Evolutionary conservation across 345 rosid species (phyloP).

Genomic region (Erodium maritimum): DNA sequence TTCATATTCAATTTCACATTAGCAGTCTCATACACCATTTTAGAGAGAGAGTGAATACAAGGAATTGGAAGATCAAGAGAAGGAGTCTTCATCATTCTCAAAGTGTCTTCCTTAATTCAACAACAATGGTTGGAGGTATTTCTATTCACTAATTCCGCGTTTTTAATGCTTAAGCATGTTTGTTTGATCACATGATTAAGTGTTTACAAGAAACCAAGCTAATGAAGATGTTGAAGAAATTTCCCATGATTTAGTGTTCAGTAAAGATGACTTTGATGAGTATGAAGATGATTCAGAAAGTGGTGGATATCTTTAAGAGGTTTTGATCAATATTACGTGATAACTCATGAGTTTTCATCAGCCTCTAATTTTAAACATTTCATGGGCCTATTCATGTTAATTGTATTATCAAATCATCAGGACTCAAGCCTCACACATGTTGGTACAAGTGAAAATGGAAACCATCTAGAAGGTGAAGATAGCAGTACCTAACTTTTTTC

Average conservation of each 20-base stretch:
- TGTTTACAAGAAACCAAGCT: constrained; percentile 35
- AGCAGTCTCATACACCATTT: too few relatives aligned
- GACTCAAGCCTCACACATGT: constrained; percentile 15
- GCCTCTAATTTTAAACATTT: constrained; percentile 7
- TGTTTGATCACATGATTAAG: too few relatives aligned
- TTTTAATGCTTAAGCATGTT: too few relatives aligned
- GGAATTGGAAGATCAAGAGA: too few relatives aligned
- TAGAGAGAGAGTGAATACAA: too few relatives aligned
- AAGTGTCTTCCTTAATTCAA: too few relatives aligned
- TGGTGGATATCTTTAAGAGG: constrained; percentile 87
- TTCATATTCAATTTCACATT: too few relatives aligned
- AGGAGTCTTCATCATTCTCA: too few relatives aligned
- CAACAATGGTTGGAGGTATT: too few relatives aligned
- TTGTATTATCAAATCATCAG: constrained; percentile 23
- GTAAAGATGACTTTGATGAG: constrained; percentile 31
- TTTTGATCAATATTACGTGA: constrained; percentile 15
- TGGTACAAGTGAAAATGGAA: constrained; percentile 16
- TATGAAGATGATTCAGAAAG: constrained; percentile 55
- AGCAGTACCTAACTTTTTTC: not conserved
- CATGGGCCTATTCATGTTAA: constrained; percentile 9
- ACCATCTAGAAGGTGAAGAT: constrained; percentile 24
- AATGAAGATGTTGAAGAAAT: constrained; percentile 27
- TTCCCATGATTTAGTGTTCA: constrained; percentile 44
- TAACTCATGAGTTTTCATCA: not conserved
- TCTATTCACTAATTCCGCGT: too few relatives aligned